These are phyloP conservation scores for Malania oleifera DNA, from an alignment of 164 flowering plant species.

Conservation along the genomic window DNA sequence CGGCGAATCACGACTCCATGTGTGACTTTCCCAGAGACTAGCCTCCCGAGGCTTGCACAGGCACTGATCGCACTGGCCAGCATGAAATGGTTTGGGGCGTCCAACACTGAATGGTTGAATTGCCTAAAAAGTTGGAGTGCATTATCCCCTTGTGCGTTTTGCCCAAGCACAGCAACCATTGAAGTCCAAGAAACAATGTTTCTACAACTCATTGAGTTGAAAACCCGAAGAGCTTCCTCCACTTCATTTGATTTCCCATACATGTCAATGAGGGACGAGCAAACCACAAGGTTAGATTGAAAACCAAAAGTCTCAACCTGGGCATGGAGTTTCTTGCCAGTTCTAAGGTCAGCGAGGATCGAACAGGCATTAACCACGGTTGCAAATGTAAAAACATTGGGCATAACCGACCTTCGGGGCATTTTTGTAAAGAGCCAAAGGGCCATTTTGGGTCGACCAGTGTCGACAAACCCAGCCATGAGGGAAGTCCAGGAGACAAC, in stretches of 20 bases:
- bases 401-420: slow-evolving; percentile 15
- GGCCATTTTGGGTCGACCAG: slow-evolving; percentile 30
- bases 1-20: slow-evolving; percentile 47
- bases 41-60: slow-evolving; percentile 64
- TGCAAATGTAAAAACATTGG: slow-evolving; percentile 50
- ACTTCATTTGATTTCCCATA: slow-evolving; percentile 63
- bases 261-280: slow-evolving; percentile 60
- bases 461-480: slow-evolving; percentile 39
- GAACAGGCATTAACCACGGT: slow-evolving; percentile 50
- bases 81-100: slow-evolving; percentile 44
- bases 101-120: slow-evolving; percentile 16
- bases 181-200: slow-evolving; percentile 69
- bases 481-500: slow-evolving; percentile 66
- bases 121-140: slow-evolving; percentile 47
- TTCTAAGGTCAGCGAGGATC: slow-evolving; percentile 25
- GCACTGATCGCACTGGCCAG: slow-evolving; percentile 50
- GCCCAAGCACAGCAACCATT: slow-evolving; percentile 53
- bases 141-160: slow-evolving; percentile 47
- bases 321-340: slow-evolving; percentile 44
- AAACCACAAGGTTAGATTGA: slow-evolving; percentile 34
- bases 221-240: slow-evolving; percentile 48
- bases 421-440: slow-evolving; percentile 33
- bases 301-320: slow-evolving; percentile 36
- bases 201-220: slow-evolving; percentile 38
- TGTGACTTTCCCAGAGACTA: slow-evolving; percentile 38